These are phyloP conservation scores for Termitomyces sp. DNA, from an alignment of 768 basidiomycete genomes.

Conservation along the genomic window DNA sequence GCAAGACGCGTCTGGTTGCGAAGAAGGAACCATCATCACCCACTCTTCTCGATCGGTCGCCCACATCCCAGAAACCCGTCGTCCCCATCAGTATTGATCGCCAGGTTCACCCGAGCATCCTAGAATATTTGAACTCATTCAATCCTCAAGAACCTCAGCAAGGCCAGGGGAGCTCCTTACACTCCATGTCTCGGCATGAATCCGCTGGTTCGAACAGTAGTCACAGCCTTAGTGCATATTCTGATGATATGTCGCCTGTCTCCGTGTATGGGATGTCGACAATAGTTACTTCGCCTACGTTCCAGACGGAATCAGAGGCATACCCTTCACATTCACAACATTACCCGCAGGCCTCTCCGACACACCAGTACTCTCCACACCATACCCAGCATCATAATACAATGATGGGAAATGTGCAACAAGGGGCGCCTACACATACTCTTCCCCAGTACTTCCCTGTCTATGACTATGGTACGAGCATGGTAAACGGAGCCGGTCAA, in stretches of 20 bases:
- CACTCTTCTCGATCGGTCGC: constrained; percentile 56
- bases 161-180: constrained; percentile 10
- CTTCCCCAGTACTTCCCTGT: constrained; percentile 75
- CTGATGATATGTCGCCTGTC: constrained; percentile 35
- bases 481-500: constrained; percentile 16
- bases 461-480: constrained; percentile 56
- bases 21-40: constrained; percentile 57
- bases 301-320: constrained; percentile 28
- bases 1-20: constrained; percentile 59
- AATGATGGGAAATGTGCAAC: constrained; percentile 8
- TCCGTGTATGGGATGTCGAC: constrained; percentile 43
- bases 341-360: constrained; percentile 12
- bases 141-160: constrained; percentile 21
- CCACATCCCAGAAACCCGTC: constrained; percentile 65
- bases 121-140: constrained; percentile 68
- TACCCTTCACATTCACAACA: constrained; percentile 28
- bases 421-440: constrained; percentile 11
- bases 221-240: constrained; percentile 7
- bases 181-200: constrained; percentile 5
- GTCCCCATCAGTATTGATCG: constrained; percentile 60
- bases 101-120: constrained; percentile 54
- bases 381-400: constrained; percentile 17
- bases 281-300: constrained; percentile 26
- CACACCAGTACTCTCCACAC: constrained; percentile 8
- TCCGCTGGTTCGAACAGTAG: constrained; percentile 8